phyloP scores from a whole-genome alignment of 2,329 filamentous ascomycete species.

The Magnaporthiopsis incrustans region DNA sequence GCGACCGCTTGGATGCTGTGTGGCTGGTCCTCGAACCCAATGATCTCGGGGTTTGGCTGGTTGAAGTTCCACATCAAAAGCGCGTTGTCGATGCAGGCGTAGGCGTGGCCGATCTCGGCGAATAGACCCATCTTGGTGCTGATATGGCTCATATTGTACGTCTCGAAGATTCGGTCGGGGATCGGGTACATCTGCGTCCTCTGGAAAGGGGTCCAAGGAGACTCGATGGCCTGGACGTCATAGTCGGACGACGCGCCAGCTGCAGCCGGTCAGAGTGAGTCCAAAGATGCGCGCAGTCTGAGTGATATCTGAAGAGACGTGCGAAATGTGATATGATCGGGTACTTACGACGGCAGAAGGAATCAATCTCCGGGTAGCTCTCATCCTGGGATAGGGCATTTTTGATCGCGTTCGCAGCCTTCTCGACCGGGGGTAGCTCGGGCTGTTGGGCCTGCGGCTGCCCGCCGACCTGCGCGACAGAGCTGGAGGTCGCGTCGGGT shows the following conservation, averaged over 20 bases:
- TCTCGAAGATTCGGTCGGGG: conserved; percentile 84
- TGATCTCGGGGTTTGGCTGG: conserved; percentile 78
- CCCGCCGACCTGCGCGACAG: neutral
- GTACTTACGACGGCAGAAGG: conserved; percentile 75
- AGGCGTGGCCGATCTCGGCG: conserved; percentile 88
- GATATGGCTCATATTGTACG: conserved; percentile 81
- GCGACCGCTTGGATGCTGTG: conserved; percentile 88
- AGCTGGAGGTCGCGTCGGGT: conserved; percentile 12
- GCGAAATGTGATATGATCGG: neutral
- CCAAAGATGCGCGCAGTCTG: neutral
- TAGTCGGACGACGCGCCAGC: conserved; percentile 90
- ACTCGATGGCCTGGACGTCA: conserved; percentile 60
- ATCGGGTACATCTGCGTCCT: conserved; percentile 81
- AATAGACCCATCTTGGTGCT: conserved; percentile 94
- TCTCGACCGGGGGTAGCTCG: conserved; percentile 59
- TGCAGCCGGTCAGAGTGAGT: conserved; percentile 31
- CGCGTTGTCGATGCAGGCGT: conserved; percentile 91
- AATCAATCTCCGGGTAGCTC: conserved; percentile 81
- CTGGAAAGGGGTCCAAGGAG: conserved; percentile 83
- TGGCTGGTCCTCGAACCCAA: conserved; percentile 84
- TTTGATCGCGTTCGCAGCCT: conserved; percentile 79
- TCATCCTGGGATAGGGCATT: conserved; percentile 67
- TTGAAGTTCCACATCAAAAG: conserved; percentile 98
- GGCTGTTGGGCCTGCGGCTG: neutral
- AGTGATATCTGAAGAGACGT: neutral